Evolutionary conservation across 441 rosid species (phyloP).

Genomic region (Breynia disticha): DNA sequence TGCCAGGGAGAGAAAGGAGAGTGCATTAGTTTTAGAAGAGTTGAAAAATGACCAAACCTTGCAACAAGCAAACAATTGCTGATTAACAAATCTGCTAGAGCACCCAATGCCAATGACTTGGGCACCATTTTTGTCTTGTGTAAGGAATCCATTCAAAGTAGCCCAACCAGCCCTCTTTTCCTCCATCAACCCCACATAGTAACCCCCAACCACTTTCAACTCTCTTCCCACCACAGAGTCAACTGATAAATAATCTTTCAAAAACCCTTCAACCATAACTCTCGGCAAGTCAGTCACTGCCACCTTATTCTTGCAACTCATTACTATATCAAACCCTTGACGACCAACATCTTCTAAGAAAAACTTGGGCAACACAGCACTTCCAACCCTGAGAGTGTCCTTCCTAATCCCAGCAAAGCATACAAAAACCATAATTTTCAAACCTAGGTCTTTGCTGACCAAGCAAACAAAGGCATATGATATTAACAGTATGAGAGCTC

Average conservation of each 20-base stretch:
- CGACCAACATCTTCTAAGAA: constrained; percentile 30
- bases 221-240: constrained; percentile 29
- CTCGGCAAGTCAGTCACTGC: constrained; percentile 29
- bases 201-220: constrained; percentile 19
- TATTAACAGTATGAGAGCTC: constrained; percentile 41
- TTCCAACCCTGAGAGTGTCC: constrained; percentile 21
- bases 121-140: neutral
- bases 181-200: constrained; percentile 28
- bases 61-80: constrained; percentile 17
- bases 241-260: constrained; percentile 23
- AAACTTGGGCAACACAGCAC: constrained; percentile 35
- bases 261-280: constrained; percentile 32
- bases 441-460: constrained; percentile 25
- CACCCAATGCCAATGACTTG: constrained; percentile 21
- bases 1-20: neutral
- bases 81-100: constrained; percentile 21
- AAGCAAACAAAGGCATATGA: constrained; percentile 36
- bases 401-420: constrained; percentile 26
- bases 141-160: neutral
- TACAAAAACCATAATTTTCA: constrained; percentile 26
- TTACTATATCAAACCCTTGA: constrained; percentile 24
- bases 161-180: constrained; percentile 1
- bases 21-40: neutral
- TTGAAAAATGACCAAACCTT: constrained; percentile 14
- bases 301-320: constrained; percentile 14